These are phyloP conservation scores for Malus hybrid DNA, from an alignment of 331 rosid genomes.

Conservation along the genomic window DNA sequence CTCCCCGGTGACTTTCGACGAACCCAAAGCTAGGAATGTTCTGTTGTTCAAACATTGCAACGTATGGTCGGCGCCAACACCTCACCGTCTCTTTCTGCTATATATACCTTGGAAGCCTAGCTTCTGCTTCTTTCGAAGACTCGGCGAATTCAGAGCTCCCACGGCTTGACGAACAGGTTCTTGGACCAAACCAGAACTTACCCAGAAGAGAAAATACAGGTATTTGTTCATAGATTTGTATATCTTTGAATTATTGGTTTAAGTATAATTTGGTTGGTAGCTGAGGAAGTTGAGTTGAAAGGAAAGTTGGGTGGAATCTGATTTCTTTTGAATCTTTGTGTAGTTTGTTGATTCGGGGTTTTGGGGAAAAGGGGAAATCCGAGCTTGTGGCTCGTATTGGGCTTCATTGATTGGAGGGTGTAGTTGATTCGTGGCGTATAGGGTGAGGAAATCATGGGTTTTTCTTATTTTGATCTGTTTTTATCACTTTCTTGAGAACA, in stretches of 20 bases:
- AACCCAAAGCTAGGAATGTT: constrained; percentile 19
- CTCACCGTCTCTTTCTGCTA: not conserved
- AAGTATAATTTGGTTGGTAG: not conserved
- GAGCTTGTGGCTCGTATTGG: not conserved
- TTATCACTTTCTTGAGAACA: not conserved
- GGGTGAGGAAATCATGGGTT: not conserved
- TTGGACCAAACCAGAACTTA: not conserved
- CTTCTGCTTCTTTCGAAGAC: not conserved
- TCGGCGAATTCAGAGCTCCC: not conserved
- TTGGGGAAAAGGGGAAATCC: not conserved
- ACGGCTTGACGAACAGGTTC: not conserved
- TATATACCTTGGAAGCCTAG: not conserved
- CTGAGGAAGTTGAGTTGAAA: not conserved
- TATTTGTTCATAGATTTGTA: not conserved
- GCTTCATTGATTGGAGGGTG: not conserved
- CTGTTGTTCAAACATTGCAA: not conserved
- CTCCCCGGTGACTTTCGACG: not conserved
- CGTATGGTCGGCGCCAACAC: constrained; percentile 37
- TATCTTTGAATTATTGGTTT: not conserved
- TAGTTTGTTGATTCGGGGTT: not conserved
- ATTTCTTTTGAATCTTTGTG: not conserved
- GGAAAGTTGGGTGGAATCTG: not conserved
- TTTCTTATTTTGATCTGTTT: not conserved
- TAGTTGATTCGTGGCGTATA: not conserved
- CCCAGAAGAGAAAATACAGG: not conserved